These are phyloP conservation scores for Syncephalis plumigaleata DNA, from an alignment of 371 early-diverging fungal genomes.

Conservation along the genomic window DNA sequence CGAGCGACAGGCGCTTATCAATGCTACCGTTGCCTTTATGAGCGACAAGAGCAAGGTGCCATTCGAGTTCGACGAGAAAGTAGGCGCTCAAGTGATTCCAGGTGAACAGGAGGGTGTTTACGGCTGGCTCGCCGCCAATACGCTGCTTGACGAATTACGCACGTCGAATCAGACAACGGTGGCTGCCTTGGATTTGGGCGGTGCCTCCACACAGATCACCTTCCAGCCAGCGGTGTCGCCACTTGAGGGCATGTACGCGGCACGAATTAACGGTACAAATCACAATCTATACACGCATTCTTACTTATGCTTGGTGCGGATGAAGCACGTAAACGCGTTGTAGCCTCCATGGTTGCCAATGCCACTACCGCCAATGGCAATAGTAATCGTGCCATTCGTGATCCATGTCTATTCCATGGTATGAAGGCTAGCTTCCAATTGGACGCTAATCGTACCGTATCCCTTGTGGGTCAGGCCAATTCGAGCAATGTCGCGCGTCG, in stretches of 20 bases:
- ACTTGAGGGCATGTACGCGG: constrained; percentile 2
- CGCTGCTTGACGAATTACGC: constrained; percentile 54
- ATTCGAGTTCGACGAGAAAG: constrained; percentile 29
- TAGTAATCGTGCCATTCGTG: no score
- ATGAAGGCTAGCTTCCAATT: no score
- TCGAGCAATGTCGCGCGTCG: background rate
- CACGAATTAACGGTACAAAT: constrained; percentile 25
- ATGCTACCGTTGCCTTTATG: constrained; percentile 17
- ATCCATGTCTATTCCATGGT: no score
- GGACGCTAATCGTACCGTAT: background rate
- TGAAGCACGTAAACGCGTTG: constrained; percentile 66
- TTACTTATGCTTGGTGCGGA: constrained; percentile 90
- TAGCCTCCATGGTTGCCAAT: constrained; percentile 2
- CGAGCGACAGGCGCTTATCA: constrained; percentile 33
- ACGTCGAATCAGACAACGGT: constrained; percentile 25
- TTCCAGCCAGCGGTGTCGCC: constrained; percentile 33
- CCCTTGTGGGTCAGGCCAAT: background rate
- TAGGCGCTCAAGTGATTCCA: constrained; percentile 61
- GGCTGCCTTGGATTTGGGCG: constrained; percentile 84
- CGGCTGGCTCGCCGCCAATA: constrained; percentile 90
- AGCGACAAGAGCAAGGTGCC: background rate
- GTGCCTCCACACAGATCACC: constrained; percentile 73
- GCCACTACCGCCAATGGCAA: no score
- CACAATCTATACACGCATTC: constrained; percentile 63
- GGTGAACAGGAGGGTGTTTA: constrained; percentile 88